phyloP scores from a whole-genome alignment of 2,329 filamentous ascomycete species.

The Beauveria asiatica region DNA sequence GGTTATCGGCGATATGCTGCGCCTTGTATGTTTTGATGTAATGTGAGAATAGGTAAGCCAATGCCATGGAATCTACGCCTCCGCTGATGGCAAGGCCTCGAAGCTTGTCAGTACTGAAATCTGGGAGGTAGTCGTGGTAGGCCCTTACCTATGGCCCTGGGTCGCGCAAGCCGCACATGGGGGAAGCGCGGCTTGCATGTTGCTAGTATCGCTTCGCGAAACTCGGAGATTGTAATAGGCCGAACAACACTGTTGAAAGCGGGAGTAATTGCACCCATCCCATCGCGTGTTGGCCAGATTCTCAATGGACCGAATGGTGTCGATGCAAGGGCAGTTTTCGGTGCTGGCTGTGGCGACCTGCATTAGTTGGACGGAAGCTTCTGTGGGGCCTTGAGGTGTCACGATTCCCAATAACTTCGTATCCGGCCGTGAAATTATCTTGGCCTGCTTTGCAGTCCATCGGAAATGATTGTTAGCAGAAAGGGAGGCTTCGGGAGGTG shows the following conservation, averaged over 20 bases:
- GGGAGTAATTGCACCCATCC: constrained; percentile 26
- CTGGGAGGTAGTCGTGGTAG: background rate
- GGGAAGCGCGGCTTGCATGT: constrained; percentile 43
- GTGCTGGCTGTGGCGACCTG: background rate
- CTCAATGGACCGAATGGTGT: background rate
- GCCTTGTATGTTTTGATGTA: constrained; percentile 26
- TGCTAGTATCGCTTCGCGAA: constrained; percentile 40
- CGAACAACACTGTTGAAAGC: constrained; percentile 30
- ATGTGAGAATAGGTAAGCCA: constrained; percentile 63
- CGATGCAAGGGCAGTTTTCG: background rate
- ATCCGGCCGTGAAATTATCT: background rate
- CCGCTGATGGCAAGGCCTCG: constrained; percentile 77
- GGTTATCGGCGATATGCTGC: constrained; percentile 37
- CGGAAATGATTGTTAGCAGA: background rate
- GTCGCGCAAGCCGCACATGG: constrained; percentile 23
- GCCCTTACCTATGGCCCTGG: constrained; percentile 35
- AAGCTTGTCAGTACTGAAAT: background rate
- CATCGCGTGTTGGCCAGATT: constrained; percentile 7
- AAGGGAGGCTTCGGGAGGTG: background rate
- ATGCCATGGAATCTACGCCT: constrained; percentile 95
- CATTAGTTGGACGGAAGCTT: background rate
- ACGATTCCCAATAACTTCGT: background rate
- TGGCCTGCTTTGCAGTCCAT: background rate
- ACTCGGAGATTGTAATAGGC: constrained; percentile 30
- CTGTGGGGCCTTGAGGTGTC: background rate